A percentile compares a stretch with the other conserved stretches of the same genome.
phyloP scores from a whole-genome alignment of 179 eudicot species.

The Silene noctiflora region DNA sequence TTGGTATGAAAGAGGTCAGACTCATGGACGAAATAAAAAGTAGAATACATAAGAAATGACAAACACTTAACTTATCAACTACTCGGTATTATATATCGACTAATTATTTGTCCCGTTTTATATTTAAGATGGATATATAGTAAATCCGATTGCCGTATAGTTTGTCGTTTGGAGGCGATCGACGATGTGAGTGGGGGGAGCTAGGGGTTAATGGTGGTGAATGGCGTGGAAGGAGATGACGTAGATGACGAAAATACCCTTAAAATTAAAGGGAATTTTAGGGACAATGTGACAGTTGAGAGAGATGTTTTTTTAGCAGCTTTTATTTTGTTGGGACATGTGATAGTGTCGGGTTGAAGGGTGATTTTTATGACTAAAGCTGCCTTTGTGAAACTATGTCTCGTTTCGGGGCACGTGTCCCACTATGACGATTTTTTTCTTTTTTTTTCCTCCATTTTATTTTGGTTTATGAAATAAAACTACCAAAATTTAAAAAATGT shows the following conservation, averaged over 20 bases:
- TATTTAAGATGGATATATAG: too few species aligned
- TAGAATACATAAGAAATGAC: too few species aligned
- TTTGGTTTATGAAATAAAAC: too few species aligned
- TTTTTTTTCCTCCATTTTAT: too few species aligned
- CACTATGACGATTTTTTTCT: slow-evolving; percentile 6
- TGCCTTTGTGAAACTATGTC: slow-evolving; percentile 6
- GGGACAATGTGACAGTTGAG: slow-evolving; percentile 27
- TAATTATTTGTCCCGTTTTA: too few species aligned
- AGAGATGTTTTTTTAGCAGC: slow-evolving; percentile 23
- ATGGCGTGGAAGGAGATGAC: slow-evolving; percentile 20
- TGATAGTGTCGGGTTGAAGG: slow-evolving; percentile 26
- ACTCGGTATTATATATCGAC: too few species aligned
- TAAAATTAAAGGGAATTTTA: slow-evolving; percentile 14
- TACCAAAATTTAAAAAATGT: too few species aligned
- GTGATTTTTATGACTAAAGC: slow-evolving; percentile 13
- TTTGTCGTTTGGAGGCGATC: too few species aligned
- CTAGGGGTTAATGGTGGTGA: slow-evolving; percentile 21
- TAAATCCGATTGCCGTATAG: too few species aligned
- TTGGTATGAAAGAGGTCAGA: too few species aligned
- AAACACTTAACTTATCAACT: too few species aligned
- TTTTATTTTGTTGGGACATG: slow-evolving; percentile 27
- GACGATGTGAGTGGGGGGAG: background rate
- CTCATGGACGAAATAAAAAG: too few species aligned
- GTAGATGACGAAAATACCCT: slow-evolving; percentile 24
- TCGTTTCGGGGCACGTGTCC: slow-evolving; percentile 27